Evolutionary conservation across 2,329 filamentous ascomycete species (phyloP), one percentile per base, ranked within the genome.

Genomic region (Pseudocercospora fijiensis): DNA sequence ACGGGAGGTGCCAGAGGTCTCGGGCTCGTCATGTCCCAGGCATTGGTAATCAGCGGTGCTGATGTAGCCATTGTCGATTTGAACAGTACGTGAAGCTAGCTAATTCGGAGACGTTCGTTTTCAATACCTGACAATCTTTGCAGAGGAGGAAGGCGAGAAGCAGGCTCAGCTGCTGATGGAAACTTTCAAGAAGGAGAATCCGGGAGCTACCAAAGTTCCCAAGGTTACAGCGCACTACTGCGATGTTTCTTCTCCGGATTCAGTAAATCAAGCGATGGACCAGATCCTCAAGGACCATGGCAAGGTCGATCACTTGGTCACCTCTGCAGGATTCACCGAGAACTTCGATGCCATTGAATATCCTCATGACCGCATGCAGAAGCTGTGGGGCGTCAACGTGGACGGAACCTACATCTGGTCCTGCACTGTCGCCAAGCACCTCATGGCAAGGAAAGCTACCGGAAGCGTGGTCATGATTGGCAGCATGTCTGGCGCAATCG

Each of bases 401-500:
- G 91, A 90, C 73, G 94, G 94, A 22, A 96, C 93, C 60, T 97
- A 96, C 76, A 83, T 96, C 37, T 96, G 94, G 75, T 91, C 93
- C 3, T 89, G 88, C 24, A 87, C 86, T 4, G 89, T 96, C 8
- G 94, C 93, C 30, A 90, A 91, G 75, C 93, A 97, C 75, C 81
- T 97, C 67, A 95, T 96, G 87, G 88, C 88, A 75, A 87, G 91
- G 73, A 88, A 93, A 76, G 82, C 85, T 4, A 82, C 86, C 0
- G 94, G 93, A 49, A 95, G 90, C 80, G 93, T 98, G 76, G 91
- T 97, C 80, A 94, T 97, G 78, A 91, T 97, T 72, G 94, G 93
- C 27, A 95, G 90, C 84, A 98, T 98, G 93, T 93, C 90, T 58
- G 94, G 93, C 51, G 81, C 89, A 61, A 93, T 98, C 72, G 94